These are phyloP conservation scores for Baudoinia panamericana DNA, from an alignment of 495 filamentous ascomycete species.

Conservation along the genomic window DNA sequence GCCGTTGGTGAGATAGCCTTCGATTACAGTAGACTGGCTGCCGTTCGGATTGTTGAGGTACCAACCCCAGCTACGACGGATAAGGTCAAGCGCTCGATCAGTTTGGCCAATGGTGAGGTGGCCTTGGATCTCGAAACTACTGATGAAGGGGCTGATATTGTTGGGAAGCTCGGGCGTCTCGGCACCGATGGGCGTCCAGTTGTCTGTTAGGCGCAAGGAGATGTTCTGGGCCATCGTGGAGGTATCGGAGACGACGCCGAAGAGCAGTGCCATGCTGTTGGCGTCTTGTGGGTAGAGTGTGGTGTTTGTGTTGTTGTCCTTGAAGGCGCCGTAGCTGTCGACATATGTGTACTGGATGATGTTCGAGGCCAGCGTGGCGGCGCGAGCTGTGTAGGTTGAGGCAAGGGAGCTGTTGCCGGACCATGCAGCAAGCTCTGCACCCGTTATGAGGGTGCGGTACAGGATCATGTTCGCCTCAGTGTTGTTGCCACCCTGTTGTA, in stretches of 20 bases:
- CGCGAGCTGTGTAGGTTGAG: constrained; percentile 27
- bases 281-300: constrained; percentile 21
- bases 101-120: constrained; percentile 23
- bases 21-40: constrained; percentile 25
- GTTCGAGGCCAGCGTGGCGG: constrained; percentile 5
- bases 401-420: constrained; percentile 18
- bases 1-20: constrained; percentile 27
- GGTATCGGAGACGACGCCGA: constrained; percentile 17
- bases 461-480: constrained; percentile 21
- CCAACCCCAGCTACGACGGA: constrained; percentile 30
- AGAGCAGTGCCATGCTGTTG: constrained; percentile 25
- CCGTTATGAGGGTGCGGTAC: constrained; percentile 15
- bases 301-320: constrained; percentile 18
- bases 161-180: constrained; percentile 24
- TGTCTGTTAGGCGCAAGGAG: constrained; percentile 20
- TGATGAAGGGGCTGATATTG: constrained; percentile 29
- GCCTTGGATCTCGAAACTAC: constrained; percentile 26
- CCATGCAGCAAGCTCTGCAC: constrained; percentile 12
- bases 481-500: constrained; percentile 10
- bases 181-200: constrained; percentile 28
- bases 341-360: constrained; percentile 38
- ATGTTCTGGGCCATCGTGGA: constrained; percentile 17
- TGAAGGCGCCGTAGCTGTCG: constrained; percentile 38
- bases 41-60: constrained; percentile 27
- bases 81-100: constrained; percentile 24